phyloP scores from a whole-genome alignment of 225 moss, liverwort and hornwort species.

The Bryum argenteum region DNA sequence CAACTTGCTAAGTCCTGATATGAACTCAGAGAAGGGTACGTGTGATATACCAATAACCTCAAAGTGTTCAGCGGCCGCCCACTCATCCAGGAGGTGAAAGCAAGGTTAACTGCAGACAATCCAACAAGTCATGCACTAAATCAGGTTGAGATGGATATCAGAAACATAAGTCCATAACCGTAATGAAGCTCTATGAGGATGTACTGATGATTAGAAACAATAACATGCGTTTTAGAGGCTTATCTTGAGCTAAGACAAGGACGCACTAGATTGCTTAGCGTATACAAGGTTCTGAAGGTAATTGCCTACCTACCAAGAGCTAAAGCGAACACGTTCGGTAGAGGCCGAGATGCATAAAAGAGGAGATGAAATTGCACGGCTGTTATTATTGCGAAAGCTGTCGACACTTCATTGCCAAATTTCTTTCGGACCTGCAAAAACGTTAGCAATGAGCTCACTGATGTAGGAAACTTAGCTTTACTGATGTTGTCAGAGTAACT shows the following conservation, averaged over 20 bases:
- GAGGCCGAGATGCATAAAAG: conserved; percentile 92
- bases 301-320: conserved; percentile 72
- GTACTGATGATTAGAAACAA: conserved; percentile 15
- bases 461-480: conserved; percentile 16
- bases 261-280: conserved; percentile 9
- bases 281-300: conserved; percentile 29
- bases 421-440: conserved; percentile 59
- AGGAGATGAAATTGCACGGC: conserved; percentile 83
- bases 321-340: conserved; percentile 91
- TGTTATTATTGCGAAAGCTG: conserved; percentile 70
- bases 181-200: conserved; percentile 7
- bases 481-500: conserved; percentile 2
- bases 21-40: conserved; percentile 15
- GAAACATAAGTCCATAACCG: conserved; percentile 1
- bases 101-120: conserved; percentile 76
- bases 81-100: conserved; percentile 86
- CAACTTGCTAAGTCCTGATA: conserved; percentile 5
- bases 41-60: conserved; percentile 65
- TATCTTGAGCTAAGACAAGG: conserved; percentile 17
- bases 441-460: conserved; percentile 1
- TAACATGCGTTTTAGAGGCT: conserved; percentile 6
- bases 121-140: conserved; percentile 22
- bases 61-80: conserved; percentile 71
- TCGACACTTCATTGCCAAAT: conserved; percentile 73
- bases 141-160: conserved; percentile 5